Evolutionary conservation across 2,329 filamentous ascomycete species (phyloP).

Genomic region (Thelonectria olida): DNA sequence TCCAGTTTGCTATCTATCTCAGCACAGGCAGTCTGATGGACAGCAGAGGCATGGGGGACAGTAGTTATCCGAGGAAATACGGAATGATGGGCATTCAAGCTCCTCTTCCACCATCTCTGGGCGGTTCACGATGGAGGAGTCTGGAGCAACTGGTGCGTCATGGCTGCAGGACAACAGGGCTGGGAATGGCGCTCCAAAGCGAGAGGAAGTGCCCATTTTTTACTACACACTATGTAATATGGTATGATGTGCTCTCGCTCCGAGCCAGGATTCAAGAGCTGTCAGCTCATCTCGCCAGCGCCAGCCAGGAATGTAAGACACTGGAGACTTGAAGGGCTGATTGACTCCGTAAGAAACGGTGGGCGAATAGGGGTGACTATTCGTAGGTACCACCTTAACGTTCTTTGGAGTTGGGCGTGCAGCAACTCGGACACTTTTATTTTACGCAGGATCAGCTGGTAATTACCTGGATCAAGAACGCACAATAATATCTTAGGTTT

Average conservation of each 20-base stretch:
- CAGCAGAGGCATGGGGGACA: no score
- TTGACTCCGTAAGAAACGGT: neutral
- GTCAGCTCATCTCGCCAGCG: neutral
- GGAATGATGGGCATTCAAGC: neutral
- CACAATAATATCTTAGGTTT: no score
- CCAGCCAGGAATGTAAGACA: neutral
- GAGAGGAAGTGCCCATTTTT: neutral
- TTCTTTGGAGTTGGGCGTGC: no score
- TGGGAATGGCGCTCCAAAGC: neutral
- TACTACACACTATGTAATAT: no score
- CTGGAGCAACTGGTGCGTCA: neutral
- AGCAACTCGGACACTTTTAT: no score
- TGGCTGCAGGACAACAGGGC: neutral
- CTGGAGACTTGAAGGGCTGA: no score
- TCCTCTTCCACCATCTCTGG: neutral
- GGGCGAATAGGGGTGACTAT: neutral
- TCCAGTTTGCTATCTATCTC: no score
- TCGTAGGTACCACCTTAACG: no score
- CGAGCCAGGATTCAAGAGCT: neutral
- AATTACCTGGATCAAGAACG: no score
- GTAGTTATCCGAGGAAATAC: neutral
- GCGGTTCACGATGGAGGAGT: neutral
- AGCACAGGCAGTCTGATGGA: no score
- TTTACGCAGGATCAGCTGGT: no score
- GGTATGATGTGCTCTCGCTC: neutral